Evolutionary conservation across 2,329 filamentous ascomycete genomes (phyloP), one percentile per base, ranked within the genome.

Genomic region (Aurifilum marmelostoma): DNA sequence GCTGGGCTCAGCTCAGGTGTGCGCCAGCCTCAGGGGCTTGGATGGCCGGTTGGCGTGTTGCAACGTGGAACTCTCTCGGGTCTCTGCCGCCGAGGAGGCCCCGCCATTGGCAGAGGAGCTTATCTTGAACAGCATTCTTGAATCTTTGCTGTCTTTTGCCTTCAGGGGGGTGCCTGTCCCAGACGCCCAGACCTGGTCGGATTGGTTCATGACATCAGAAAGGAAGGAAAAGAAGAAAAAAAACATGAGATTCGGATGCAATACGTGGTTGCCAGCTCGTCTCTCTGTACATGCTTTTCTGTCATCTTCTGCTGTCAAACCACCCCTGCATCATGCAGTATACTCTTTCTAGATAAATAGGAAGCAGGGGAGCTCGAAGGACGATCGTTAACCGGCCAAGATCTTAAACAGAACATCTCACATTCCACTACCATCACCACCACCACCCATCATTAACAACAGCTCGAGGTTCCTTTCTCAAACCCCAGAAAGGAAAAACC

Each of bases 21-120:
- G 50, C 47, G 32, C 50, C 50, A 65, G 63, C 63, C 63, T 65
- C 63, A 58, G 47, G 50, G 50, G 63, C 21, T 32, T 34, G 34
- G 34, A 4, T 34, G 34, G 34, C 34, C 4, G 29, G 56, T 9
- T 62, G 34, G 61, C 34, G 27, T 37, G 61, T 47, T 29, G 39
- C 61, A 50, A 29, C 37, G 54, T 59, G 37, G 52, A 66, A 47
- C 43, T 58, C 37, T 27, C 56, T 52, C 65, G 65, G 65, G 65
- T 67, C 58, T 39, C 56, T 60, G 56, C 65, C 65, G 39, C 41
- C 29, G 29, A 47, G 21, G 29, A 47, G 21, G 58, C 41, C 59
- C 39, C 65, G 58, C 56, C 47, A 65, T 65, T 65, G 63, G 52
- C 63, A 65, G 63, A 37, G n/a, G 43, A 47, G 54, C 63, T 65